Evolutionary conservation across 2,329 filamentous ascomycete genomes (phyloP), one percentile per base, ranked within the genome.

Genomic region (Aspergillus persii): DNA sequence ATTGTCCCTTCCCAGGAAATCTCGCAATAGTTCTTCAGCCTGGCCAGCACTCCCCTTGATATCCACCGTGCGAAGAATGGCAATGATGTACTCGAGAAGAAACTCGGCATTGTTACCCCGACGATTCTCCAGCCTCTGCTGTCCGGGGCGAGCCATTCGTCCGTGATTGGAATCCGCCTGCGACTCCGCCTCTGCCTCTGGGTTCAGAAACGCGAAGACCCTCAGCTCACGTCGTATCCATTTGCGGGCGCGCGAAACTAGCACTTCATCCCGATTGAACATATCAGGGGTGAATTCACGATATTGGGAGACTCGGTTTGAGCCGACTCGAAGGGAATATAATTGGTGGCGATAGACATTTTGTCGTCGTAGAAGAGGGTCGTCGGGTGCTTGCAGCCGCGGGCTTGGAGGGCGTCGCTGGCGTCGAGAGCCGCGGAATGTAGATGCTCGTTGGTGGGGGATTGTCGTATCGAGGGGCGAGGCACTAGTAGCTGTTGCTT

Each of bases 181-280:
- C 29, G 36, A 2, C 36, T 67, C 68, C 18, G 67, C 64, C 11
- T 66, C 64, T 4, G 61, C 51, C 8, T 66, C 71, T 2, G 77
- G 80, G 54, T 81, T 77, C 11, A 96, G 79, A 68, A 93, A 95
- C 15, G 84, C 82, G 67, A 97, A 96, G 18, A 96, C 91, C 56
- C 87, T 86, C 3, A 97, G 79, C 71, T 98, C 94, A 48, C 94
- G 85, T 0, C 92, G 85, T 53, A 96, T 85, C 84, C 91, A 98
- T 61, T 85, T 87, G 6, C 90, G 84, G 2, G 93, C 92, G 39
- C 90, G 88, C 0, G 89, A 89, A 18, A 92, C 83, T 0, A 96
- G 83, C 26, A 87, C 84, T 0, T 84, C 75, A 26, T 91, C 89
- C 1, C 75, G 75, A 59, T 82, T 79, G 70, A 97, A 89, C 8